A percentile compares a stretch with the other conserved stretches of the same genome.
Evolutionary conservation across 2,329 filamentous ascomycete genomes (phyloP).

Genomic region (Myriosclerotinia scirpicola): DNA sequence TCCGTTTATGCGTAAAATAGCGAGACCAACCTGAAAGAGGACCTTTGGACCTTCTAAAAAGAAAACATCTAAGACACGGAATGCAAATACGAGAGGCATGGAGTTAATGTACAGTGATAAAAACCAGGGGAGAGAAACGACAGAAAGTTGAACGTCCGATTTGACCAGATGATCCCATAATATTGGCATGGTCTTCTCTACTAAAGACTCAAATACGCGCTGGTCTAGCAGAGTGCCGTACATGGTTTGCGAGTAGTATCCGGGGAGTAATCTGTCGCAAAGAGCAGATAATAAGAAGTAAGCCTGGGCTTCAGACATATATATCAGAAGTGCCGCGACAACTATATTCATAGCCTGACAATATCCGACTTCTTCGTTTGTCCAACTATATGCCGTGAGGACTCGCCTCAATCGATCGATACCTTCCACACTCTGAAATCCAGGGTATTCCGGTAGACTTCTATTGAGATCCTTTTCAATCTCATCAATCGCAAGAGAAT

Average conservation of each 20-base stretch:
- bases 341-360: constrained; percentile 99
- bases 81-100: constrained; percentile 97
- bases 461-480: constrained; percentile 98
- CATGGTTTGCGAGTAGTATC: constrained; percentile 99
- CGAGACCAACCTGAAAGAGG: constrained; percentile 91
- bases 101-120: constrained; percentile 98
- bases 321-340: constrained; percentile 94
- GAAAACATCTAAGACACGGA: constrained; percentile 94
- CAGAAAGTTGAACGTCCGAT: constrained; percentile 93
- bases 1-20: constrained; percentile 95
- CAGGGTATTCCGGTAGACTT: constrained; percentile 93
- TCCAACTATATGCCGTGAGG: constrained; percentile 96
- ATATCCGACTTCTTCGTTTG: constrained; percentile 91
- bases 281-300: constrained; percentile 91
- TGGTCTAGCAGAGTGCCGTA: constrained; percentile 97
- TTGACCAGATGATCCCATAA: constrained; percentile 98
- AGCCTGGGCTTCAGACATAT: constrained; percentile 94
- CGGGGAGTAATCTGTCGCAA: constrained; percentile 88
- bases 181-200: constrained; percentile 99
- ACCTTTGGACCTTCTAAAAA: constrained; percentile 98
- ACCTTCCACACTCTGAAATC: constrained; percentile 94
- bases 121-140: constrained; percentile 97
- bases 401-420: constrained; percentile 88
- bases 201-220: constrained; percentile 93
- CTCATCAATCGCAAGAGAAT: constrained; percentile 95